Conservation (phyloP, 2,329 filamentous ascomycete species). For the Sclerotinia sclerotiorum region DNA sequence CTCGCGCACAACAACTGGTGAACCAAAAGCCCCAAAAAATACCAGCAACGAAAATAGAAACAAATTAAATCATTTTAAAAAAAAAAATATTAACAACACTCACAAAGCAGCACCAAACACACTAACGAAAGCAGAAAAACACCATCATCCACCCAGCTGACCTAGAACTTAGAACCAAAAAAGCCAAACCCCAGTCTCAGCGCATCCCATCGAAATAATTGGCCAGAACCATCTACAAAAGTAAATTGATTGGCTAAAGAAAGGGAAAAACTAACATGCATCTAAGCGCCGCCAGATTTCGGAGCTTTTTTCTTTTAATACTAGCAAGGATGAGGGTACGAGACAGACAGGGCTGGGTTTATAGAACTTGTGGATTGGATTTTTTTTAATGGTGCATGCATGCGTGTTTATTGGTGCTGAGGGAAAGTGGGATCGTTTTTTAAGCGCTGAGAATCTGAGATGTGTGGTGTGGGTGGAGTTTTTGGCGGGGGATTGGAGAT, state of each 20-base stretch:
- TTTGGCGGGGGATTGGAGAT: constrained; percentile 16
- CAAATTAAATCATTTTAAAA: too few species aligned
- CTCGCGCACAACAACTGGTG: too few species aligned
- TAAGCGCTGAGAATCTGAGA: constrained; percentile 23
- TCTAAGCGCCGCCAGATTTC: constrained; percentile 19
- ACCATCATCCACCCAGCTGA: not conserved
- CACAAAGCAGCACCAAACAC: constrained; percentile 1
- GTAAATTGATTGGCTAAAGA: not conserved
- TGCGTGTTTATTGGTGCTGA: not conserved
- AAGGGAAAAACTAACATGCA: not conserved
- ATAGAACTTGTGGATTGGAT: not conserved
- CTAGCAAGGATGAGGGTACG: not conserved
- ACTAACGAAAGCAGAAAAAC: constrained; percentile 5
- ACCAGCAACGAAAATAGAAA: not conserved
- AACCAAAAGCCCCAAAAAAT: too few species aligned
- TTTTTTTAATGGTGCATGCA: not conserved
- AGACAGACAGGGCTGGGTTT: not conserved
- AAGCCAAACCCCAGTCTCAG: not conserved
- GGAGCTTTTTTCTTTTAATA: too few species aligned
- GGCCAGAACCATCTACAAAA: not conserved
- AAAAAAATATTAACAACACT: too few species aligned
- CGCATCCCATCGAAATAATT: not conserved
- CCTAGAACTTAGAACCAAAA: too few species aligned
- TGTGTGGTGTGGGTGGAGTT: not conserved
- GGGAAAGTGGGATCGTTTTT: not conserved